A percentile compares a stretch with the other conserved stretches of the same genome.
Evolutionary conservation across 495 filamentous ascomycete genomes (phyloP).

Genomic region (Trichoderma erinaceum): DNA sequence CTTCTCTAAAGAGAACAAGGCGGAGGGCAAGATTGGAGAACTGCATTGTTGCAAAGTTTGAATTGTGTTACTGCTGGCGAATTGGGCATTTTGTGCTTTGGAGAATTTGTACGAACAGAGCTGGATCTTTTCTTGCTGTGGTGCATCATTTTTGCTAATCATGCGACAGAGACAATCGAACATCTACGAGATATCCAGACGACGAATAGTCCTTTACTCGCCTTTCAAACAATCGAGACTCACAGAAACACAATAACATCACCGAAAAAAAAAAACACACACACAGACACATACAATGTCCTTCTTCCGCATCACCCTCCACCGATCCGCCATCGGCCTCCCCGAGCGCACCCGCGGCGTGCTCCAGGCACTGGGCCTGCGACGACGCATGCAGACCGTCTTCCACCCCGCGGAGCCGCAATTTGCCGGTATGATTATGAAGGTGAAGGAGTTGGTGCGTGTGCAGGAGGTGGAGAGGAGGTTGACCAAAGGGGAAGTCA

Average conservation of each 20-base stretch:
- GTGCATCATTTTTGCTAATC: not conserved
- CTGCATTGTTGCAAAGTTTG: not conserved
- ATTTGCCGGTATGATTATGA: slow-evolving; percentile 92
- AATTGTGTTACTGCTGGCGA: not conserved
- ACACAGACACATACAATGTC: slow-evolving; percentile 51
- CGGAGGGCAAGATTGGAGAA: not conserved
- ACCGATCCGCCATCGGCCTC: slow-evolving; percentile 89
- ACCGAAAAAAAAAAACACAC: not conserved
- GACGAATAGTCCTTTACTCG: too few species aligned
- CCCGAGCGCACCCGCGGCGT: slow-evolving; percentile 75
- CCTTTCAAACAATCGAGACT: too few species aligned
- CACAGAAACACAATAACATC: not conserved
- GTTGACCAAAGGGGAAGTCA: slow-evolving; percentile 68
- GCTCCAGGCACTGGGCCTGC: slow-evolving; percentile 82
- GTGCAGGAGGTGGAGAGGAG: slow-evolving; percentile 73
- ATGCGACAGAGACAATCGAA: not conserved
- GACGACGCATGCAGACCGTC: slow-evolving; percentile 79
- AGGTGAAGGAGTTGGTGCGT: slow-evolving; percentile 89
- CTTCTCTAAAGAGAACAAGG: not conserved
- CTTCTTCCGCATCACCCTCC: slow-evolving; percentile 91
- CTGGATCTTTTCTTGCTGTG: not conserved
- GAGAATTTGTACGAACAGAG: not conserved
- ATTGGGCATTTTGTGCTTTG: not conserved
- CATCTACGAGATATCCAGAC: too few species aligned
- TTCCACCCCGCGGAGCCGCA: slow-evolving; percentile 83